Percentiles rank a stretch among this genome's conserved stretches.
Evolutionary conservation across 768 basidiomycete species (phyloP).

Genomic region (Rubroboletus satanas): DNA sequence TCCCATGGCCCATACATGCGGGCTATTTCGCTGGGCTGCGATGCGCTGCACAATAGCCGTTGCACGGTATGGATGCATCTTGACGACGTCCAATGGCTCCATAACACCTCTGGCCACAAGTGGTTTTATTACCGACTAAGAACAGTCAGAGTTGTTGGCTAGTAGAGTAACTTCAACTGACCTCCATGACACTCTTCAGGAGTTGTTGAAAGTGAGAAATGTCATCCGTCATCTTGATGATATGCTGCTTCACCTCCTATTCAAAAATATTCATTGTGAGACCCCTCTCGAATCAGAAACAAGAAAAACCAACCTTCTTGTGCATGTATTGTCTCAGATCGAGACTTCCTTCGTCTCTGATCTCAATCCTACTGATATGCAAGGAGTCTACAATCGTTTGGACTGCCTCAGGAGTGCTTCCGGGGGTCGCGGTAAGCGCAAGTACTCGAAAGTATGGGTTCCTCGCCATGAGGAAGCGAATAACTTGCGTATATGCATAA

Average conservation of each 20-base stretch:
- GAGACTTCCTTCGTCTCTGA: conserved; percentile 85
- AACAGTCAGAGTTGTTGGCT: conserved; percentile 2
- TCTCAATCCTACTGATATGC: conserved; percentile 93
- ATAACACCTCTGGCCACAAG: conserved; percentile 42
- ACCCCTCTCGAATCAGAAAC: background rate
- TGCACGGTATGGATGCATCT: conserved; percentile 64
- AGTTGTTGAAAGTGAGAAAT: conserved; percentile 63
- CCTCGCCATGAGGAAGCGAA: conserved; percentile 88
- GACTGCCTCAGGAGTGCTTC: conserved; percentile 78
- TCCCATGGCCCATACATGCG: conserved; percentile 45
- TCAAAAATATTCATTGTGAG: background rate
- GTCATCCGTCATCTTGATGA: conserved; percentile 68
- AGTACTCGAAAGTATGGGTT: conserved; percentile 92
- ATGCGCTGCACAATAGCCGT: conserved; percentile 42
- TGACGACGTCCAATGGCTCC: conserved; percentile 51
- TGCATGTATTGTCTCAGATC: conserved; percentile 86
- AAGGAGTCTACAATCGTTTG: conserved; percentile 88
- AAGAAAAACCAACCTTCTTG: conserved; percentile 60
- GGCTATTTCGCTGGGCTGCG: conserved; percentile 31
- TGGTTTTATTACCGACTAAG: conserved; percentile 35
- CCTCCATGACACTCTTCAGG: conserved; percentile 71
- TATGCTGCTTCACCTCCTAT: conserved; percentile 72
- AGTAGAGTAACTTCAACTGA: conserved; percentile 31
- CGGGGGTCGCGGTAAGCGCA: conserved; percentile 95
- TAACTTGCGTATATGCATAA: conserved; percentile 86